These are phyloP conservation scores for Oryza australiensis DNA, from an alignment of 176 grass and related monocot genomes.

Conservation along the genomic window DNA sequence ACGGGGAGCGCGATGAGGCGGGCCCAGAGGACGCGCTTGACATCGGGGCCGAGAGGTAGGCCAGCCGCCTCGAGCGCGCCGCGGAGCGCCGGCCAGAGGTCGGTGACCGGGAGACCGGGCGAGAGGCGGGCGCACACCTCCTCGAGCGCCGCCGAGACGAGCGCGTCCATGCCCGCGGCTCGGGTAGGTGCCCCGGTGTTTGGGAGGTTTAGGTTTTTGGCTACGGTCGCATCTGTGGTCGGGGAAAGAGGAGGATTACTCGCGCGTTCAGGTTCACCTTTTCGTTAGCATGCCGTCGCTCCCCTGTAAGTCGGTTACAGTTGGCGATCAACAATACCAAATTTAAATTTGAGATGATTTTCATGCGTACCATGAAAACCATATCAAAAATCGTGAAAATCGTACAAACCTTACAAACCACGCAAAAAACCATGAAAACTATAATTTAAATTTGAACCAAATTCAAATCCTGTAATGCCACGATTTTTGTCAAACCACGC, in stretches of 20 bases:
- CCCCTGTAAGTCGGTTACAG: too few species aligned
- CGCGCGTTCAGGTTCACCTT: too few species aligned
- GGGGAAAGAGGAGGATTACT: background rate
- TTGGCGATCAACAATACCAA: too few species aligned
- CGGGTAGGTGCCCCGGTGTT: background rate
- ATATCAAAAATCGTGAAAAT: too few species aligned
- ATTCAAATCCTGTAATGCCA: too few species aligned
- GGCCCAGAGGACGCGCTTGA: conserved; percentile 65
- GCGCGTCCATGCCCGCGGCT: conserved; percentile 57
- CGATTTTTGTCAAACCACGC: too few species aligned
- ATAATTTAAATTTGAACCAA: too few species aligned
- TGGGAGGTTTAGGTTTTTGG: background rate
- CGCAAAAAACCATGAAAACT: too few species aligned
- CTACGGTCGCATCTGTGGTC: background rate
- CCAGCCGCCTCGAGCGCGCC: conserved; percentile 41
- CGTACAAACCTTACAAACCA: too few species aligned
- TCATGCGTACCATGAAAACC: too few species aligned
- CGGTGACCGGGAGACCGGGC: conserved; percentile 47
- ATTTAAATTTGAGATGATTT: too few species aligned
- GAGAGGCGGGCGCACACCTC: conserved; percentile 71
- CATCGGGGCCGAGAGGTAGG: conserved; percentile 42
- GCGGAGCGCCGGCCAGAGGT: conserved; percentile 57
- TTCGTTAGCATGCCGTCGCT: too few species aligned
- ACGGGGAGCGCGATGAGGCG: conserved; percentile 65
- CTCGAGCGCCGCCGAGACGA: conserved; percentile 73